Evolutionary conservation across 768 basidiomycete species (phyloP), one percentile per base, ranked within the genome.

Genomic region (Lepiota brunneoincarnata): DNA sequence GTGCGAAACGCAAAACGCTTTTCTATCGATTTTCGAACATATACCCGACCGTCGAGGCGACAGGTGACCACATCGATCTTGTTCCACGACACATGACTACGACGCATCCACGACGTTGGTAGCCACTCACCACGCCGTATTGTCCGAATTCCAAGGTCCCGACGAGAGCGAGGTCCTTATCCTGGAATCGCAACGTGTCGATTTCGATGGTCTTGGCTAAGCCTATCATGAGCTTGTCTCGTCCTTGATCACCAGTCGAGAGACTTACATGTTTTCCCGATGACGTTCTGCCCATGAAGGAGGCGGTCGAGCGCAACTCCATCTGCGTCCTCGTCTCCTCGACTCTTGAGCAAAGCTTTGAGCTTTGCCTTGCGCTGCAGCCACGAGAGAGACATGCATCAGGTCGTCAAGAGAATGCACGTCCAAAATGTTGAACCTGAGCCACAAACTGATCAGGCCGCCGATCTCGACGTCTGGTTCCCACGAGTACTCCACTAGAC

Each of bases 21-120:
- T 61, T 89, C 82, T 14, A 89, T 84, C 0, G 89, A 85, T 71
- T 98, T 98, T 63, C 91, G 81, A 23, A 92, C 86, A 65, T 96
- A 96, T 5, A 88, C 75, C 34, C 78, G 77, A 10, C 82, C 83
- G 59, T 95, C 78, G 2, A 88, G 65, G 26, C 75, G 76, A 63
- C 92, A 93, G 34, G 76, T 83, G 14, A 94, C 92, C 7, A 93
- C 81, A 59, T 95, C 89, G 48, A 96, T 87, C 94, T n/a, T 23
- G 39, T 38, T 15, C 17, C 38, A 35, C 17, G 28, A 55, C 31
- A 9, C 36, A 18, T 47, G 39, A 36, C 46, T 55, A 18, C 12
- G 21, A 49, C 48, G 3, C 1, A 4, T 43, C 26, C 35, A 50
- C 31, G n/a, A n/a, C n/a, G n/a, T n/a, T n/a, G n/a, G n/a, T n/a